Conservation (phyloP, 2,329 filamentous ascomycete species). For the Phoma herbarum region DNA sequence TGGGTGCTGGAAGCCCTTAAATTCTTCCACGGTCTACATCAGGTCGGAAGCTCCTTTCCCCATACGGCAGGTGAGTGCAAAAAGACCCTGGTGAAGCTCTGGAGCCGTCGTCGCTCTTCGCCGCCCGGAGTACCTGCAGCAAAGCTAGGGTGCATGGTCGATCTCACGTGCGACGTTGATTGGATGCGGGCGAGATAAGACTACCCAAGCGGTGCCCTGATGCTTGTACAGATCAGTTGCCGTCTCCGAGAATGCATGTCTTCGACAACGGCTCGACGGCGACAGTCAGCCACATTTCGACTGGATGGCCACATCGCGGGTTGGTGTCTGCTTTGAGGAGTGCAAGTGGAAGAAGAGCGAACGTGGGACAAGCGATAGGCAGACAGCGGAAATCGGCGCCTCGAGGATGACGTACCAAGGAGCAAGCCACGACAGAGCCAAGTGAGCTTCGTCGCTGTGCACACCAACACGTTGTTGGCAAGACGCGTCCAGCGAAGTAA, state of each 20-base stretch:
- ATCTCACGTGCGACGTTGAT: conserved; percentile 44
- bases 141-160: conserved; percentile 27
- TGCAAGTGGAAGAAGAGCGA: neutral
- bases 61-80: conserved; percentile 42
- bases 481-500: neutral
- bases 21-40: conserved; percentile 16
- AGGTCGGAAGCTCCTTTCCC: conserved; percentile 41
- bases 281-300: conserved; percentile 17
- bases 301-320: conserved; percentile 1
- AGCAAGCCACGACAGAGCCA: conserved; percentile 3
- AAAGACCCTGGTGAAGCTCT: conserved; percentile 15
- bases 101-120: conserved; percentile 22
- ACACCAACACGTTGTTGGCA: neutral
- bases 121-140: conserved; percentile 43
- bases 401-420: conserved; percentile 5
- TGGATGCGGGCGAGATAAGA: conserved; percentile 40
- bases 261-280: conserved; percentile 1
- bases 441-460: conserved; percentile 1
- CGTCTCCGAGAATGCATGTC: conserved; percentile 26
- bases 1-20: conserved; percentile 19
- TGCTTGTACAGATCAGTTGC: conserved; percentile 28
- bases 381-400: conserved; percentile 2
- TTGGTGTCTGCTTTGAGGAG: conserved; percentile 11
- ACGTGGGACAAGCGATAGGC: conserved; percentile 28
- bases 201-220: conserved; percentile 27